Base-by-base conservation (phyloP, 495 filamentous ascomycete species). In the Trypethelium eluteriae region DNA sequence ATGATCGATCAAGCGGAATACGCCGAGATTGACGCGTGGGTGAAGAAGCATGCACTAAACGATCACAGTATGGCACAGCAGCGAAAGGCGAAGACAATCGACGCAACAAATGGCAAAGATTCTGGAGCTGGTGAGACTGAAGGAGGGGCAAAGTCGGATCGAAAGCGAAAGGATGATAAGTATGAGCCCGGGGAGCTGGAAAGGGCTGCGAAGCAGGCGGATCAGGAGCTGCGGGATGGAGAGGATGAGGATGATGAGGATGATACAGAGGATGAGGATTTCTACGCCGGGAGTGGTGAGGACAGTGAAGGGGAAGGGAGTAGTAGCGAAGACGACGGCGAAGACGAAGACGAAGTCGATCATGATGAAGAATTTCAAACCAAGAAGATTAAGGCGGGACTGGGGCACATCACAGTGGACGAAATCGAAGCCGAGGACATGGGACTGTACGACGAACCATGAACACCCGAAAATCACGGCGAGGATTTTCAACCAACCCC, bases 51-150 rank as follows among this genome's bases (percentile, higher is more conserved):
- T 71, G 83, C 85, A 14, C 82, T 98, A 39, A 90, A 96, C 64
- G 94, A 98, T 74, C 85, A 91, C 32, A 96, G 91, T 72, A 86
- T 98, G 85, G 94, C 94, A 4, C 93, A 93, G 71, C 84, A 86
- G 67, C 77, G 94, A 34, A 86, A 90, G 67, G 94, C 94, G 11
- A 96, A 94, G 82, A 83, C 79, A 66, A 83, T 86, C 65, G 25
- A 36, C 9, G 49, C 38, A 3, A 34, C 9, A 4, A 50, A 66
- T 25, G 67, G 62, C 18, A 64, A 32, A 39, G 76, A 62, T 57
- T 68, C 44, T 2, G 71, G 49, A 4, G 72, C 72, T 16, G 74
- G 64, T 9, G 71, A 68, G 16, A 71, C 59, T 2, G 74, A 70
- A 2, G 74, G 56, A 2, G 79, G 75, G 3, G 39, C 41, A 16